Percentiles rank a stretch among this genome's conserved stretches.
These are phyloP conservation scores for Pythium diclinum DNA, from an alignment of 352 stramenopile genomes.

Conservation along the genomic window DNA sequence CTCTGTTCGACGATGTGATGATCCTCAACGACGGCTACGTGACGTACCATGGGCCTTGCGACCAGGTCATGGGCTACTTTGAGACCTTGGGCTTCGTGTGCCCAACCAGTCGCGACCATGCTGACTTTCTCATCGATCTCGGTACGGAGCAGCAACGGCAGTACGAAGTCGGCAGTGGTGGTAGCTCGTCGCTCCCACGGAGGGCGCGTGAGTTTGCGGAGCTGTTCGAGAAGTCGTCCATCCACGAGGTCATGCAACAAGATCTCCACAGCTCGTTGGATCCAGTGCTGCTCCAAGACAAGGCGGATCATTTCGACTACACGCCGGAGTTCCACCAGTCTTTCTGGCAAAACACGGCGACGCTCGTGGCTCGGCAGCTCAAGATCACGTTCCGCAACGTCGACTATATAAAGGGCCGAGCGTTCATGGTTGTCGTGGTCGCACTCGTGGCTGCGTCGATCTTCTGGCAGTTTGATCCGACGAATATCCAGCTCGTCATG, in stretches of 20 bases:
- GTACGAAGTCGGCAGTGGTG: not conserved
- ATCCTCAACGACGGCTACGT: constrained; percentile 45
- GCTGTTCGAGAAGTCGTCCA: constrained; percentile 21
- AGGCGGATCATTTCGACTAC: constrained; percentile 26
- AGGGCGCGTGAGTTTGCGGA: constrained; percentile 21
- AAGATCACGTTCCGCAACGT: constrained; percentile 44
- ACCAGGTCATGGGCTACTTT: constrained; percentile 37
- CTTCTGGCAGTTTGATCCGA: constrained; percentile 28
- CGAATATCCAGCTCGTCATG: constrained; percentile 34
- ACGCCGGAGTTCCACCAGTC: constrained; percentile 17
- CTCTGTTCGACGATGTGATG: constrained; percentile 37
- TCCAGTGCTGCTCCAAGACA: constrained; percentile 73
- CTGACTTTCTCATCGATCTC: too few relatives aligned
- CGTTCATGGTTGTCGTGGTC: constrained; percentile 29
- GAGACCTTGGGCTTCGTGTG: constrained; percentile 28
- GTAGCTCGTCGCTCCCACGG: not conserved
- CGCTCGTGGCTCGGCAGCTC: constrained; percentile 33
- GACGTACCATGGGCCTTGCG: constrained; percentile 40
- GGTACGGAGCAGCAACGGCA: not conserved
- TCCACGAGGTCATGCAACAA: constrained; percentile 34
- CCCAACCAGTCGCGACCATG: too few relatives aligned
- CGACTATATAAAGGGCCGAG: constrained; percentile 27
- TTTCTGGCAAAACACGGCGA: constrained; percentile 17
- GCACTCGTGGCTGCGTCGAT: constrained; percentile 25
- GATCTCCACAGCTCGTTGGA: constrained; percentile 87